Evolutionary conservation across 768 basidiomycete species (phyloP).

Genomic region (Rhodotorula graminis): DNA sequence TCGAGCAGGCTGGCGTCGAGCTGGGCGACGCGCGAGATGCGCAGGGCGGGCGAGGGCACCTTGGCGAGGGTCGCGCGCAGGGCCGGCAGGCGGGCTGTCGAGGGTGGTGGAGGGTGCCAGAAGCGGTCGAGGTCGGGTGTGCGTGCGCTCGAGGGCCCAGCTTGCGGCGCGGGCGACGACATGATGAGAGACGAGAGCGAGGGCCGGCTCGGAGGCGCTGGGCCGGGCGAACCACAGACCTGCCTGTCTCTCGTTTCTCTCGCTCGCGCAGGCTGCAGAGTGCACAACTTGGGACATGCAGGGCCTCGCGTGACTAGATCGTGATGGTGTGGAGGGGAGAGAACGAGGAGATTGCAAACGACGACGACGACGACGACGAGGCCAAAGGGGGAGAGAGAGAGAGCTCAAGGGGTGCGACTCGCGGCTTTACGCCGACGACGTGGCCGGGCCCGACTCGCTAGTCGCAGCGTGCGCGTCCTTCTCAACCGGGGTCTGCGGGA

Average conservation of each 20-base stretch:
- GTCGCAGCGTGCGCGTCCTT: constrained; percentile 32
- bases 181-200: neutral
- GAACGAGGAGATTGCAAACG: neutral
- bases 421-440: constrained; percentile 7
- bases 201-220: too few relatives aligned
- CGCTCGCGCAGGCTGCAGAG: too few relatives aligned
- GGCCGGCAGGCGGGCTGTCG: neutral
- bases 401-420: too few relatives aligned
- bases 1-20: constrained; percentile 88
- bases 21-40: constrained; percentile 71
- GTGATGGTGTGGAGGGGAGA: neutral
- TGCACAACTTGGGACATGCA: too few relatives aligned
- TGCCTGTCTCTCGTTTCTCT: neutral
- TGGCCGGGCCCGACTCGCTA: constrained; percentile 11
- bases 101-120: constrained; percentile 27
- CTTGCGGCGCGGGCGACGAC: neutral
- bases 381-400: neutral
- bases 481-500: constrained; percentile 18
- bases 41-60: constrained; percentile 18
- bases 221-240: too few relatives aligned
- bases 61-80: constrained; percentile 13
- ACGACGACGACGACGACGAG: neutral
- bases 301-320: neutral
- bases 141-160: neutral
- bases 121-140: constrained; percentile 9